Evolutionary conservation across 23 red algal species (phyloP).

Genomic region (Pyropia haitanensis): DNA sequence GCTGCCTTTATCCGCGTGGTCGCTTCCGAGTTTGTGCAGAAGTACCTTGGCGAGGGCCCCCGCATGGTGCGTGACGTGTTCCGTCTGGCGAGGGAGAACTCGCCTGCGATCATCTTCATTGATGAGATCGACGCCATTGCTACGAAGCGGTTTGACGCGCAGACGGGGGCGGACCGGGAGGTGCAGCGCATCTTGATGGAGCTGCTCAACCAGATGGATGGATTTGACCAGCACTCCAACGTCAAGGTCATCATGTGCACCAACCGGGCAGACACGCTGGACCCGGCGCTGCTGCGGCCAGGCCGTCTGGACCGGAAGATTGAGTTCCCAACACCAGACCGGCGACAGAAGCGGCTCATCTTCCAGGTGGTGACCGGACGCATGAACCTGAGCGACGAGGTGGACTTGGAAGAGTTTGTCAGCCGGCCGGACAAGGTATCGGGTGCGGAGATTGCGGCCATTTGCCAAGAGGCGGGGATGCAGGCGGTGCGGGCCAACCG

Average conservation of each 20-base stretch:
- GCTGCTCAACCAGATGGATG: constrained; percentile 98
- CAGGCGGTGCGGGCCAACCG: constrained; percentile 92
- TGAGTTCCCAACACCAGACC: constrained; percentile 97
- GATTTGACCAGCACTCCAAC: constrained; percentile 94
- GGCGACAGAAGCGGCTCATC: constrained; percentile 86
- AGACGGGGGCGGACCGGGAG: constrained; percentile 98
- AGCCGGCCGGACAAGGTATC: constrained; percentile 87
- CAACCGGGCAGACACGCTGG: constrained; percentile 97
- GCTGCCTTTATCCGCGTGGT: constrained; percentile 95
- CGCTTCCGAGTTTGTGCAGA: constrained; percentile 97
- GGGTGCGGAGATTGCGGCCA: constrained; percentile 94
- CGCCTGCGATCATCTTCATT: constrained; percentile 94
- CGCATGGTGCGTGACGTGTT: constrained; percentile 99
- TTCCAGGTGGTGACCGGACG: constrained; percentile 91
- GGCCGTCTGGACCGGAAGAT: constrained; percentile 97
- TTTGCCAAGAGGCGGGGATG: constrained; percentile 99
- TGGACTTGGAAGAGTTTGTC: constrained; percentile 98
- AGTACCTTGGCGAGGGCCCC: constrained; percentile 98
- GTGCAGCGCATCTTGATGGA: constrained; percentile 99
- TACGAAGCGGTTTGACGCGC: constrained; percentile 98
- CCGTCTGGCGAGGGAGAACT: constrained; percentile 88
- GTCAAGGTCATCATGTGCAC: constrained; percentile 99
- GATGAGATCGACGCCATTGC: constrained; percentile 99
- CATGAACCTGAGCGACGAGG: constrained; percentile 97
- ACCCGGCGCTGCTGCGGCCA: constrained; percentile 88